These are phyloP conservation scores for Allomyces arbusculus DNA, from an alignment of 192 early-diverging fungal genomes.

Conservation along the genomic window DNA sequence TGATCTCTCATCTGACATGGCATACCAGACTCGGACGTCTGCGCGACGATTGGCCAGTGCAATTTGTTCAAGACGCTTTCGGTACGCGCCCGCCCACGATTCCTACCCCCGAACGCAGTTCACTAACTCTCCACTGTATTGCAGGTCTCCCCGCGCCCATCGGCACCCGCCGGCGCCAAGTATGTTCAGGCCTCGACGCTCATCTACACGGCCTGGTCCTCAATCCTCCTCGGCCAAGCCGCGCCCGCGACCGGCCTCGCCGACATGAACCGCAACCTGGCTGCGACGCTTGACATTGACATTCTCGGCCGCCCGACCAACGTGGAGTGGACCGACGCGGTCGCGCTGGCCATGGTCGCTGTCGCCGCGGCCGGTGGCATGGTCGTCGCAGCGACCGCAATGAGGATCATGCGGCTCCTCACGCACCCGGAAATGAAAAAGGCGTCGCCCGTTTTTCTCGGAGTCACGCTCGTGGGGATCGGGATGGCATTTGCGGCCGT, in stretches of 20 bases:
- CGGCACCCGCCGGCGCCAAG: neutral
- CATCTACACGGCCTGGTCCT: neutral
- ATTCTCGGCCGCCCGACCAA: neutral
- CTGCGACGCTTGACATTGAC: neutral
- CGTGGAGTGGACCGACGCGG: neutral
- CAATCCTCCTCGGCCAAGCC: neutral
- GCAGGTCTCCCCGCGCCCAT: neutral
- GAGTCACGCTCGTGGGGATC: neutral
- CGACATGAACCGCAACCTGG: neutral
- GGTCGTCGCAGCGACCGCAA: neutral
- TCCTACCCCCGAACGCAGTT: no score
- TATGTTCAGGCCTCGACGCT: neutral
- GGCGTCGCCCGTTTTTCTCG: neutral
- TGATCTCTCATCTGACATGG: no score
- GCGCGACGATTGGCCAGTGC: no score
- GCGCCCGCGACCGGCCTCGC: neutral
- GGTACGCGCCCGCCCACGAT: no score
- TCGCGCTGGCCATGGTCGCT: neutral
- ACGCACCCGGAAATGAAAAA: neutral
- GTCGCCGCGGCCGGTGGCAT: neutral
- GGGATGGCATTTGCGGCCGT: neutral
- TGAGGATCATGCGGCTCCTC: neutral
- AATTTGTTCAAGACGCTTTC: no score
- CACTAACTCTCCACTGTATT: no score
- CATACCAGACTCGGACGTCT: no score